A percentile compares a stretch with the other conserved stretches of the same genome.
phyloP scores from a whole-genome alignment of 345 rosid species.

The Gossypium stocksii region DNA sequence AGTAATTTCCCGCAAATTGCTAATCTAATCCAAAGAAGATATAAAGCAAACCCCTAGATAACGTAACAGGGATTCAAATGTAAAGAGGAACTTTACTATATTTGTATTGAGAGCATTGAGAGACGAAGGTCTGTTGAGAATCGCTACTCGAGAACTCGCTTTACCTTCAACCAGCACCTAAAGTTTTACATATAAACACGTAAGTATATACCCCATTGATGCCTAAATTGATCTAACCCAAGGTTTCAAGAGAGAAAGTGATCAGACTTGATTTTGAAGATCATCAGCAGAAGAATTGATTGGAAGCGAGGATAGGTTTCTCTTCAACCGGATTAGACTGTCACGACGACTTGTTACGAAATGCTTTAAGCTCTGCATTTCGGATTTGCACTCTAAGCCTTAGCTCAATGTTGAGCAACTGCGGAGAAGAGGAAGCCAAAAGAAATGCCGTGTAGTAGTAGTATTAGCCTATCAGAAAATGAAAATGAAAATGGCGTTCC shows the following conservation, averaged over 20 bases:
- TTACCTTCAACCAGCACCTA: slow-evolving; percentile 76
- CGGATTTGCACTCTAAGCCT: not conserved
- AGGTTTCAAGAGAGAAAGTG: not conserved
- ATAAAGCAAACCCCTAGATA: slow-evolving; percentile 2
- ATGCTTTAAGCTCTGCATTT: slow-evolving; percentile 34
- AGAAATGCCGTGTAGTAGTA: not conserved
- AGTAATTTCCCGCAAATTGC: not conserved
- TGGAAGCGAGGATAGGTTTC: slow-evolving; percentile 40
- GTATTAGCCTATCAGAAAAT: no score
- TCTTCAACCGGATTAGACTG: slow-evolving; percentile 15
- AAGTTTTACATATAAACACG: not conserved
- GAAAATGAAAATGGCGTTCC: not conserved
- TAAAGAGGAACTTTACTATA: slow-evolving; percentile 40
- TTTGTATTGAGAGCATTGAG: slow-evolving; percentile 80
- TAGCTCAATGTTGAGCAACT: not conserved
- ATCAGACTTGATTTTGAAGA: slow-evolving; percentile 45
- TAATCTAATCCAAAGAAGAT: not conserved
- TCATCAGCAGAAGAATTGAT: slow-evolving; percentile 37
- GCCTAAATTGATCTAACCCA: not conserved
- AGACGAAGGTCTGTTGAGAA: slow-evolving; percentile 74
- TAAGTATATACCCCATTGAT: not conserved
- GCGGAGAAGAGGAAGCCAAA: not conserved
- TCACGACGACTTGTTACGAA: slow-evolving; percentile 31
- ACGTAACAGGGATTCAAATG: slow-evolving; percentile 1
- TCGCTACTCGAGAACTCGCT: slow-evolving; percentile 63